Conservation (phyloP, 495 filamentous ascomycete genomes). For the Corynascus novoguineensis region DNA sequence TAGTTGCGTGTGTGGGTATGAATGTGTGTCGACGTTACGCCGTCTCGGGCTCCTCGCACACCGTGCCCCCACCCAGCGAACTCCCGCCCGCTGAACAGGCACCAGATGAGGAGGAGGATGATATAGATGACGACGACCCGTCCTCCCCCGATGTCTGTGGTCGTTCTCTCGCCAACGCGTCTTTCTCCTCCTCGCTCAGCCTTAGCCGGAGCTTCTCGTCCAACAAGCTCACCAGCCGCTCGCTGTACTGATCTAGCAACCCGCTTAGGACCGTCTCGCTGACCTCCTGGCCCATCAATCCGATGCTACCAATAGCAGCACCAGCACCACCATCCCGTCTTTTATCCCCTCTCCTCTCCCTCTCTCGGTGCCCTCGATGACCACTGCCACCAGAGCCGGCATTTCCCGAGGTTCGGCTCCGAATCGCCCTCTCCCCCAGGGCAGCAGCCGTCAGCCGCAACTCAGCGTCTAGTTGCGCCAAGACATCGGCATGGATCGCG, state of each 20-base stretch:
- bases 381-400: neutral
- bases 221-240: constrained; percentile 61
- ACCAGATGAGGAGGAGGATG: too few relatives aligned
- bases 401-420: constrained; percentile 27
- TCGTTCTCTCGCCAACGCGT: constrained; percentile 19
- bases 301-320: too few relatives aligned
- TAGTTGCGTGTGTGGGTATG: too few relatives aligned
- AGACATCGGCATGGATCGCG: constrained; percentile 56
- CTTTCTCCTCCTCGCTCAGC: constrained; percentile 29
- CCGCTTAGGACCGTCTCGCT: constrained; percentile 57
- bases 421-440: constrained; percentile 54
- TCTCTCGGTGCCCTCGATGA: neutral
- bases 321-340: neutral
- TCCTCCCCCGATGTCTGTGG: constrained; percentile 28
- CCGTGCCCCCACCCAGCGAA: neutral
- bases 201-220: constrained; percentile 58
- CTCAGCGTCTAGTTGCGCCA: constrained; percentile 74
- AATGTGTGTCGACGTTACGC: neutral
- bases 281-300: constrained; percentile 42
- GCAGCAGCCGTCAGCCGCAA: constrained; percentile 67
- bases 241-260: constrained; percentile 66
- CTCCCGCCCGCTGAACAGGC: constrained; percentile 10
- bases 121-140: too few relatives aligned
- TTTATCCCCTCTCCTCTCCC: constrained; percentile 24
- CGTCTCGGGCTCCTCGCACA: constrained; percentile 15